These are phyloP conservation scores for Metrosideros polymorpha DNA, from an alignment of 441 rosid genomes.

Conservation along the genomic window DNA sequence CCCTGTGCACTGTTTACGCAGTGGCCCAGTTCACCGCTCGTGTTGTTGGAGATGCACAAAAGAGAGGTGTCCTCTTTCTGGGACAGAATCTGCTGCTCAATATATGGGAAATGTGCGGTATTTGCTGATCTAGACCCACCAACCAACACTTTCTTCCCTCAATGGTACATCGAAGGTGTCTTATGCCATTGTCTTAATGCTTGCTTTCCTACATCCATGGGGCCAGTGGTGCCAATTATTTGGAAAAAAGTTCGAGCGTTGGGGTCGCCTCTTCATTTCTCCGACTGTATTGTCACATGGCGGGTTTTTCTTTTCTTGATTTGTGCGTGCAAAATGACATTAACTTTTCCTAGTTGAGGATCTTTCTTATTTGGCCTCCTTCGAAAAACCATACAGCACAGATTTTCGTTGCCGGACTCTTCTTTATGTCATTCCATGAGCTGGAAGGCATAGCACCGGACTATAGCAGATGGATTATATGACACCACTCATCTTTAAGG, in stretches of 20 bases:
- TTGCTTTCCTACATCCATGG: conserved; percentile 34
- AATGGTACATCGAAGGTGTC: conserved; percentile 13
- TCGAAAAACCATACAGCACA: neutral
- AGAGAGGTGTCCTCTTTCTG: conserved; percentile 4
- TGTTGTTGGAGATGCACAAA: neutral
- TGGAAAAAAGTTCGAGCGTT: conserved; percentile 12
- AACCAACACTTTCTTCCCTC: conserved; percentile 15
- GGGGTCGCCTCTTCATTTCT: neutral
- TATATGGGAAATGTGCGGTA: conserved; percentile 10
- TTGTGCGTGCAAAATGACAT: neutral
- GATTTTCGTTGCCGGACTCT: conserved; percentile 8
- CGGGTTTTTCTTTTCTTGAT: neutral
- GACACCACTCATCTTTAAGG: conserved; percentile 15
- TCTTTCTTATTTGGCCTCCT: neutral
- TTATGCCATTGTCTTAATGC: conserved; percentile 10
- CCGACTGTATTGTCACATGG: conserved; percentile 2
- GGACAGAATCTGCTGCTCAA: conserved; percentile 20
- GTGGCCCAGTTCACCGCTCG: conserved; percentile 11
- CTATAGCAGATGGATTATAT: conserved; percentile 14
- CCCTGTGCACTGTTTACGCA: conserved; percentile 6
- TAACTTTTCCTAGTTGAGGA: neutral
- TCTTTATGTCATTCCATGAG: conserved; percentile 22
- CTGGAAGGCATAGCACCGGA: conserved; percentile 9
- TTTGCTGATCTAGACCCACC: conserved; percentile 18
- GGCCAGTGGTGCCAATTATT: conserved; percentile 8